Conservation (phyloP, 331 rosid species). For the Quercus lobata region DNA sequence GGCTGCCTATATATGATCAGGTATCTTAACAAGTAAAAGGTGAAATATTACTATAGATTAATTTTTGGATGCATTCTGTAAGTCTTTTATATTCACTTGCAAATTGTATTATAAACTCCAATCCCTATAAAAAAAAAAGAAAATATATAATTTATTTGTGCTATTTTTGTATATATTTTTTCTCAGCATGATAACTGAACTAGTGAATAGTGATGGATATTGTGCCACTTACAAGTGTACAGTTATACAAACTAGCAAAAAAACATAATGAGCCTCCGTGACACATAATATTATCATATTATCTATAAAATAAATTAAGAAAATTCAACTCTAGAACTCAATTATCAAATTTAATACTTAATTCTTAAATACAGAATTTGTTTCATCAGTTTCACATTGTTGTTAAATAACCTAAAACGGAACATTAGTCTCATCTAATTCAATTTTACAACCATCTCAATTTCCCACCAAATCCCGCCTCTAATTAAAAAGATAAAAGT, state of each 20-base stretch:
- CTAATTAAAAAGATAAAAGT: too few species aligned
- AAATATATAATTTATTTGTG: background rate
- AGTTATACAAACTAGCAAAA: too few species aligned
- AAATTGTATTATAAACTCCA: background rate
- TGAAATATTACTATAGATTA: too few species aligned
- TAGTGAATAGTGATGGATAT: too few species aligned
- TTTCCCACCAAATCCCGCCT: background rate
- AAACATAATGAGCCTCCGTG: too few species aligned
- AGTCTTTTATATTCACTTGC: too few species aligned
- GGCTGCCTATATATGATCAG: too few species aligned
- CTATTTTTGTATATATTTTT: background rate
- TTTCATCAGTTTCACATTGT: background rate
- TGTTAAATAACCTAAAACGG: background rate
- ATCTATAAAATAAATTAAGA: too few species aligned
- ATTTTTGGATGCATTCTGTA: background rate
- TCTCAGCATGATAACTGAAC: background rate
- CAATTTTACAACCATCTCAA: background rate
- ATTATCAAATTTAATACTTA: too few species aligned
- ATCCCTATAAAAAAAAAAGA: background rate
- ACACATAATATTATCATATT: too few species aligned
- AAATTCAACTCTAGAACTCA: too few species aligned
- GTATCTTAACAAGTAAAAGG: background rate
- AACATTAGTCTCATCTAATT: background rate
- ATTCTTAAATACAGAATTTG: background rate
- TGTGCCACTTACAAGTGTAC: too few species aligned